phyloP scores from a whole-genome alignment of 371 early-diverging fungal species.

The Dichotomocladium elegans region DNA sequence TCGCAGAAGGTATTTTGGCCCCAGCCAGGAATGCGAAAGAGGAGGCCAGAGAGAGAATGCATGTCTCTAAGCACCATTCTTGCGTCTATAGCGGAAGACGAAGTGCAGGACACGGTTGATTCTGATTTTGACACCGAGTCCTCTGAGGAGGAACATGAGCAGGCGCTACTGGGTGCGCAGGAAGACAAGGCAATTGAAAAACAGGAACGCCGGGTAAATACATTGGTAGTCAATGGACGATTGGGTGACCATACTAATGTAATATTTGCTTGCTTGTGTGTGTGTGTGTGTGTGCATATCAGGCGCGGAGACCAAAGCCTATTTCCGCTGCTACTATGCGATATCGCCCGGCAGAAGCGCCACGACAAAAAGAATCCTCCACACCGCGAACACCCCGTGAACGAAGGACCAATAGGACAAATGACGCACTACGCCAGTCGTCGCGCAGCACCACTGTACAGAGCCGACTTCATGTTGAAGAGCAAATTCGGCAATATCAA shows the following conservation, averaged over 20 bases:
- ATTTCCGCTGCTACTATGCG: neutral
- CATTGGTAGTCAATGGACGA: neutral
- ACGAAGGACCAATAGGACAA: no score
- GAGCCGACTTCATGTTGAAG: constrained; percentile 50
- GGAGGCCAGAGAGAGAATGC: neutral
- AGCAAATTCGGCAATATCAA: constrained; percentile 48
- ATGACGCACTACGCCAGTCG: constrained; percentile 47
- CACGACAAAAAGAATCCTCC: neutral
- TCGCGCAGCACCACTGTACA: constrained; percentile 52
- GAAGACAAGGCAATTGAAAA: constrained; percentile 41
- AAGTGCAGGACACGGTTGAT: constrained; percentile 54
- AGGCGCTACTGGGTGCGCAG: constrained; percentile 44
- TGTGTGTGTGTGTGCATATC: no score
- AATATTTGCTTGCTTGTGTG: no score
- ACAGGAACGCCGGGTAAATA: constrained; percentile 36
- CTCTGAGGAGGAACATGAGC: constrained; percentile 57
- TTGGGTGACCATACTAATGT: no score
- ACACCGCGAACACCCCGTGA: neutral
- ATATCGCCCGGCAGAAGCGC: neutral
- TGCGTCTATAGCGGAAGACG: constrained; percentile 7
- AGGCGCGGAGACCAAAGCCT: constrained; percentile 19
- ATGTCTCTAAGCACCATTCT: neutral
- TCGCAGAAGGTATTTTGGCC: constrained; percentile 36
- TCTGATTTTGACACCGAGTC: constrained; percentile 60
- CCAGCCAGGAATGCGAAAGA: no score